A percentile compares a stretch with the other conserved stretches of the same genome.
Evolutionary conservation across 441 rosid species (phyloP).

Genomic region (Mallotus repandus): DNA sequence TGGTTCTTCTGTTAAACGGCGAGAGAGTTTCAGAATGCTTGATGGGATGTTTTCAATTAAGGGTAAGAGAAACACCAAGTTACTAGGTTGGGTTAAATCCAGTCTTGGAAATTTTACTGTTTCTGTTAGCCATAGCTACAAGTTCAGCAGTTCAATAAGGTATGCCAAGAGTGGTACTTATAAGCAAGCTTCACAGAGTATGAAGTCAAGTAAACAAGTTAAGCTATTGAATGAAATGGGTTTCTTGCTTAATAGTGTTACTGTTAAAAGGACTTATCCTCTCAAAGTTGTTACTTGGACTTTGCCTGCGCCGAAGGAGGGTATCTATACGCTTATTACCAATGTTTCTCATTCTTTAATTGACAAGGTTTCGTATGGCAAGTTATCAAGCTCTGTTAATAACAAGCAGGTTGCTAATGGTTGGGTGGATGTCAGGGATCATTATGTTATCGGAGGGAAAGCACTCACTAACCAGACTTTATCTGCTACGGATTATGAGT

Average conservation of each 20-base stretch:
- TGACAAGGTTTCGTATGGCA: conserved; percentile 38
- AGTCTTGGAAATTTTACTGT: conserved; percentile 63
- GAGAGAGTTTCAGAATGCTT: conserved; percentile 41
- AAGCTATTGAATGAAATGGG: conserved; percentile 41
- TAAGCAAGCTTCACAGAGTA: conserved; percentile 48
- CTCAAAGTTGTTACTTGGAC: conserved; percentile 48
- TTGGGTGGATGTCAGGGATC: conserved; percentile 78
- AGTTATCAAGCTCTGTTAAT: conserved; percentile 20
- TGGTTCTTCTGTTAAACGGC: conserved; percentile 25
- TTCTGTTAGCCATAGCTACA: conserved; percentile 36
- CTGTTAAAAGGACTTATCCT: conserved; percentile 44
- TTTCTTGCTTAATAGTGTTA: conserved; percentile 16
- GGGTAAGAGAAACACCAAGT: conserved; percentile 46
- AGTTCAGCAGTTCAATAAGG: conserved; percentile 38
- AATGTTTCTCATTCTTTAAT: conserved; percentile 56
- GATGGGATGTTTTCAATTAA: conserved; percentile 60
- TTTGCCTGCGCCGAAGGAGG: conserved; percentile 39
- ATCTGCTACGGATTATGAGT: conserved; percentile 41
- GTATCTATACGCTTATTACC: conserved; percentile 43
- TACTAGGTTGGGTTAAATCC: conserved; percentile 70
- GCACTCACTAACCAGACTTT: conserved; percentile 52
- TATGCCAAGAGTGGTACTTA: conserved; percentile 45
- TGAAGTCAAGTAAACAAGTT: conserved; percentile 38
- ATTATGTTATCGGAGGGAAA: conserved; percentile 53
- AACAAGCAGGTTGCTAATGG: conserved; percentile 58